phyloP scores from a whole-genome alignment of 345 rosid genomes.

The Populus pruinosa region DNA sequence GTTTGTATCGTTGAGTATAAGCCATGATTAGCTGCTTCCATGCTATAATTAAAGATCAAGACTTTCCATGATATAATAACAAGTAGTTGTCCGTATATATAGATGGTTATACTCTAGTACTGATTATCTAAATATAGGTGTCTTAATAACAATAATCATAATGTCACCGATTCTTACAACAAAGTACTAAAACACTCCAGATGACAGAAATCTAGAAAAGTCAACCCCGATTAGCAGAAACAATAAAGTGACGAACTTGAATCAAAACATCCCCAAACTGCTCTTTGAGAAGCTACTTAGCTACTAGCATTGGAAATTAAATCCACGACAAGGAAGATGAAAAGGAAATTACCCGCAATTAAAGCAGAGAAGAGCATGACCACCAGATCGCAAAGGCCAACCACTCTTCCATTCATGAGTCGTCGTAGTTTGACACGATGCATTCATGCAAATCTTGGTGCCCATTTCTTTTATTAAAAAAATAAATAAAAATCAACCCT shows the following conservation, averaged over 20 bases:
- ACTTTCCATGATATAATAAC: background rate
- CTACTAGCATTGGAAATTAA: background rate
- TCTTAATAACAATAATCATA: background rate
- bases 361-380: conserved; percentile 67
- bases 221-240: background rate
- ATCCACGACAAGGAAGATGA: background rate
- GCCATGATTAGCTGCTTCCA: background rate
- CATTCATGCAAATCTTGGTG: conserved; percentile 79
- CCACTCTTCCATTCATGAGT: conserved; percentile 76
- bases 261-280: conserved; percentile 18
- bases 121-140: conserved; percentile 1
- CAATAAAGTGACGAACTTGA: background rate
- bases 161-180: background rate
- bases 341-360: conserved; percentile 64
- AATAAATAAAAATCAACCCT: conserved; percentile 6
- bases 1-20: background rate
- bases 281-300: background rate
- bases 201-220: background rate
- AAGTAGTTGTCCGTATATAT: background rate
- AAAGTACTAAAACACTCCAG: background rate
- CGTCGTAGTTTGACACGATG: conserved; percentile 44
- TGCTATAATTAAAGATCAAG: background rate
- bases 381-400: conserved; percentile 87
- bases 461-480: conserved; percentile 29
- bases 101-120: background rate